phyloP scores from a whole-genome alignment of 345 rosid genomes.

The Acer negundo region DNA sequence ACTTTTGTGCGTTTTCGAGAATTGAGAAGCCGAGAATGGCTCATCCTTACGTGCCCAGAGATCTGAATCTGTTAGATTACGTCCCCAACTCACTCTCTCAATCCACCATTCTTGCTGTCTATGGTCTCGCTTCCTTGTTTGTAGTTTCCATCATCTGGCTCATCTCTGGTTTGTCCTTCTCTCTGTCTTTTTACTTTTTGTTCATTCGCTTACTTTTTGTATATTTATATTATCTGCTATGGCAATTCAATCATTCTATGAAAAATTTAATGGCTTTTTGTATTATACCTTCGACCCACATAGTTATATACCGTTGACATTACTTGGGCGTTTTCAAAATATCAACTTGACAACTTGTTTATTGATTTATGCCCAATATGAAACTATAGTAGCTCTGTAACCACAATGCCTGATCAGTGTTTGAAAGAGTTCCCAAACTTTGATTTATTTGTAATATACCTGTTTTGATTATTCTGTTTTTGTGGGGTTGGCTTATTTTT shows the following conservation, averaged over 20 bases:
- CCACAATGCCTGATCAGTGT: not conserved
- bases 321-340: not conserved
- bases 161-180: slow-evolving; percentile 57
- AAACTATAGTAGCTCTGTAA: not conserved
- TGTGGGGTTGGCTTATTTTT: not conserved
- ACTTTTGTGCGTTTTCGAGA: not conserved
- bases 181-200: not conserved
- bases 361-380: not conserved
- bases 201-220: not conserved
- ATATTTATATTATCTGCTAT: not conserved
- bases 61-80: slow-evolving; percentile 66
- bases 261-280: no score
- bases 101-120: slow-evolving; percentile 59
- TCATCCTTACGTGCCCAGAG: slow-evolving; percentile 84
- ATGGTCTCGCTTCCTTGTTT: slow-evolving; percentile 45
- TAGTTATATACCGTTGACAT: not conserved
- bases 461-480: not conserved
- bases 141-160: slow-evolving; percentile 67
- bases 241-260: not conserved
- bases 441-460: not conserved
- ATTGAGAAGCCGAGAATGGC: not conserved
- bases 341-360: not conserved
- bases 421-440: not conserved
- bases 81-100: slow-evolving; percentile 61
- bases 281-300: not conserved